Conservation (phyloP, 2,329 filamentous ascomycete species). For the Zymoseptoria pseudotritici region DNA sequence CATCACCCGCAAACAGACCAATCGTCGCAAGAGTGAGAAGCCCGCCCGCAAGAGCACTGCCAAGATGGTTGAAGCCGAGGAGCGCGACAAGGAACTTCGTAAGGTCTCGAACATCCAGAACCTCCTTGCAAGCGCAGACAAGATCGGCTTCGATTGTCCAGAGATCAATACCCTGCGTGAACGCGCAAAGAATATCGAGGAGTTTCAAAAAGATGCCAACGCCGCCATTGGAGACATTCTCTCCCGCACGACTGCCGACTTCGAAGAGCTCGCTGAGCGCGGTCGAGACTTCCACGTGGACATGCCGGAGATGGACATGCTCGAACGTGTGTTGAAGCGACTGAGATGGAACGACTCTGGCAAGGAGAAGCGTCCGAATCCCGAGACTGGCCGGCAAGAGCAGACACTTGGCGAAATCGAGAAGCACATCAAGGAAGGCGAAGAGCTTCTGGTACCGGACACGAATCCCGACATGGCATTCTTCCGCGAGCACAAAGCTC, state of each 20-base stretch:
- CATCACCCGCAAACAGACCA: constrained; percentile 95
- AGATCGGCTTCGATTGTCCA: constrained; percentile 84
- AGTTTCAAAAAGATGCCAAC: constrained; percentile 72
- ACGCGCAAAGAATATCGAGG: constrained; percentile 73
- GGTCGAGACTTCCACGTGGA: constrained; percentile 87
- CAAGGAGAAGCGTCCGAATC: constrained; percentile 41
- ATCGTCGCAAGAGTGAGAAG: constrained; percentile 89
- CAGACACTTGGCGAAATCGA: constrained; percentile 71
- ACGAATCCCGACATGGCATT: constrained; percentile 73
- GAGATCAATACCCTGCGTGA: constrained; percentile 83
- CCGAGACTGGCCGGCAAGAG: constrained; percentile 38
- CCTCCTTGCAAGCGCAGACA: constrained; percentile 73
- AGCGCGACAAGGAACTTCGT: constrained; percentile 74
- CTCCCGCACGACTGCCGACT: constrained; percentile 59
- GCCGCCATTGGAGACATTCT: constrained; percentile 60
- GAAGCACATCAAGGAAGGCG: constrained; percentile 69
- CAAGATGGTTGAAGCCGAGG: constrained; percentile 70
- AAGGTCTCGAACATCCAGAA: constrained; percentile 84
- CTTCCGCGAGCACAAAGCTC: constrained; percentile 66
- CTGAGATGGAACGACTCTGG: constrained; percentile 83
- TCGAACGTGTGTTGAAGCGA: constrained; percentile 75
- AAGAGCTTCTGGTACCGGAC: constrained; percentile 67
- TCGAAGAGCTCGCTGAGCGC: constrained; percentile 85
- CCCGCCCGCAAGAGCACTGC: constrained; percentile 67
- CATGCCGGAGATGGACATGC: constrained; percentile 74